A percentile compares a stretch with the other conserved stretches of the same genome.
These are phyloP conservation scores for Coprinopsis cinerea DNA, from an alignment of 768 basidiomycete species.

Conservation along the genomic window DNA sequence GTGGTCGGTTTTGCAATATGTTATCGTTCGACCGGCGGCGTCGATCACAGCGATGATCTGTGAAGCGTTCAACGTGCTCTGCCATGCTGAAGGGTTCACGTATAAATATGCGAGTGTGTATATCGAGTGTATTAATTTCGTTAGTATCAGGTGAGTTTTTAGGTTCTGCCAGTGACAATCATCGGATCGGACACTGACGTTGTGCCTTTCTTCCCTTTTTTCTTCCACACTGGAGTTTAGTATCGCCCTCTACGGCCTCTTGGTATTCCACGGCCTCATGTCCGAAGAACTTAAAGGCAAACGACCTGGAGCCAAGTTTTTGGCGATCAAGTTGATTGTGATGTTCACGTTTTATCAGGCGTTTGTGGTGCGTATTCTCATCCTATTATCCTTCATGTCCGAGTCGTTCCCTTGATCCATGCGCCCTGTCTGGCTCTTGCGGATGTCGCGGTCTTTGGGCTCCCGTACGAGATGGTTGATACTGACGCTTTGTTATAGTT, in stretches of 20 bases:
- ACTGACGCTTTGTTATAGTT: slow-evolving; percentile 38
- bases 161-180: too few species aligned
- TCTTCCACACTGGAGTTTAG: slow-evolving; percentile 26
- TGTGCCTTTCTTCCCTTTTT: too few species aligned
- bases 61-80: slow-evolving; percentile 62
- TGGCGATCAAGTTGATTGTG: slow-evolving; percentile 81
- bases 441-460: too few species aligned
- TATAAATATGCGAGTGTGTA: slow-evolving; percentile 63
- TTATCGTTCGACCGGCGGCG: slow-evolving; percentile 62
- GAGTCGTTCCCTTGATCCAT: too few species aligned
- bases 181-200: too few species aligned
- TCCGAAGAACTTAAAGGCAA: slow-evolving; percentile 73
- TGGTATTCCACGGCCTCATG: slow-evolving; percentile 79
- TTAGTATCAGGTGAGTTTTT: slow-evolving; percentile 65
- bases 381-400: not conserved
- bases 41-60: slow-evolving; percentile 80
- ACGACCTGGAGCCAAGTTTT: slow-evolving; percentile 78
- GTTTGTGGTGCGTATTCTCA: slow-evolving; percentile 48
- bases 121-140: slow-evolving; percentile 66
- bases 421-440: too few species aligned
- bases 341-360: slow-evolving; percentile 88
- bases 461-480: not conserved
- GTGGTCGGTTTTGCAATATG: slow-evolving; percentile 90
- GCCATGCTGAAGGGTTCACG: slow-evolving; percentile 55
- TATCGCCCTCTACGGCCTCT: slow-evolving; percentile 79